Conservation (phyloP, 192 early-diverging fungal genomes). For the Coemansia sp. region DNA sequence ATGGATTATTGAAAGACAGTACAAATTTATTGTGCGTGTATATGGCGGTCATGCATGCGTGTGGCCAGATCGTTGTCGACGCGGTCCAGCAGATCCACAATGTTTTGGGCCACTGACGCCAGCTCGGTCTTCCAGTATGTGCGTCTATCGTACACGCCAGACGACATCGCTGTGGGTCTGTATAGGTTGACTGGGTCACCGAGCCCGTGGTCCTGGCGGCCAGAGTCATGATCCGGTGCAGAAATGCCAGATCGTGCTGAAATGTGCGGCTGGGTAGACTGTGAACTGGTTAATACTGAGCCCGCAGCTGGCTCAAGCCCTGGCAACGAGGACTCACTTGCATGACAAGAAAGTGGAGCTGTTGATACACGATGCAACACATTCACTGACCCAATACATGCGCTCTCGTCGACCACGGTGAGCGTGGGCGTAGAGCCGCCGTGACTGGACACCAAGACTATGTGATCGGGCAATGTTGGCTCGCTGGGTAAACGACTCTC, state of each 20-base stretch:
- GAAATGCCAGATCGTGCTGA: background rate
- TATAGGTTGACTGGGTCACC: background rate
- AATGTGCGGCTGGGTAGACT: background rate
- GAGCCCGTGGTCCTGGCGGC: background rate
- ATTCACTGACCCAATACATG: background rate
- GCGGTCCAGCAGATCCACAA: conserved; percentile 23
- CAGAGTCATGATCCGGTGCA: no score
- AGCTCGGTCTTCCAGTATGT: conserved; percentile 32
- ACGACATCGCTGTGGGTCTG: background rate
- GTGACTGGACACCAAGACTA: background rate
- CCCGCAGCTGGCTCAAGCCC: conserved; percentile 7
- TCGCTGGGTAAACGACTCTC: background rate
- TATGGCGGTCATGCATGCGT: background rate
- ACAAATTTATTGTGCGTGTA: background rate
- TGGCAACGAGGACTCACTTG: background rate
- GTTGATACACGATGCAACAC: background rate
- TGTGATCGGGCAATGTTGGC: background rate
- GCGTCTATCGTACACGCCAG: background rate
- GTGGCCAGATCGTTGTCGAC: conserved; percentile 8
- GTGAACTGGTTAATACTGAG: background rate
- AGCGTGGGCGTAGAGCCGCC: background rate
- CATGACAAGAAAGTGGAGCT: background rate
- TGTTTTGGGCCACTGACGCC: conserved; percentile 12
- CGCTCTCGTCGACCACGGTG: background rate
- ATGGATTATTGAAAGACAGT: no score